Conservation (phyloP, 495 filamentous ascomycete species). For the Evansstolkia leycettana region DNA sequence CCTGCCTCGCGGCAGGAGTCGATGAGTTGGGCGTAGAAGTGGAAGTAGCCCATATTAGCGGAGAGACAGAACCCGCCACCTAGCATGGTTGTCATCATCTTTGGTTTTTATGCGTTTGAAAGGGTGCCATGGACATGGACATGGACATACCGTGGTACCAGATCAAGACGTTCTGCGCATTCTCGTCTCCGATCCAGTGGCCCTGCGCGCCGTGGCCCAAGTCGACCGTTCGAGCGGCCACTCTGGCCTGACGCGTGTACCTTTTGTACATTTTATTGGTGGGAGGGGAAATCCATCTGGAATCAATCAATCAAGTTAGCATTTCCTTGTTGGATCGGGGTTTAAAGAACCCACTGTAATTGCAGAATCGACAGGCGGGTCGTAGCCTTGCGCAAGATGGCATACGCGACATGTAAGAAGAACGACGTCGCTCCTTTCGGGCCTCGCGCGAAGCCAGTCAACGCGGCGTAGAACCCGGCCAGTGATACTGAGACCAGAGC, state of each 20-base stretch:
- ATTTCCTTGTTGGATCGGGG: background rate
- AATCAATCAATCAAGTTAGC: background rate
- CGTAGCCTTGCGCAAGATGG: slow-evolving; percentile 23
- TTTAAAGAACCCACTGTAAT: slow-evolving; percentile 17
- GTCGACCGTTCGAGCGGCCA: slow-evolving; percentile 34
- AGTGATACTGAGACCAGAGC: slow-evolving; percentile 17
- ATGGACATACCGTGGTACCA: slow-evolving; percentile 43
- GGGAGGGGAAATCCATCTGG: slow-evolving; percentile 13
- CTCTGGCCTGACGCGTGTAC: slow-evolving; percentile 26
- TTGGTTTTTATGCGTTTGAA: background rate
- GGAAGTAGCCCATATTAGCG: slow-evolving; percentile 35
- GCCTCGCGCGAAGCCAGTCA: slow-evolving; percentile 22
- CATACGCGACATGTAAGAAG: slow-evolving; percentile 28
- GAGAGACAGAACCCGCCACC: slow-evolving; percentile 50
- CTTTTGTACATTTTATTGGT: slow-evolving; percentile 37
- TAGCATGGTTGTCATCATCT: slow-evolving; percentile 6
- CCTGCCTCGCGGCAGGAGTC: slow-evolving; percentile 14
- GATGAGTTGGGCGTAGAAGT: slow-evolving; percentile 38
- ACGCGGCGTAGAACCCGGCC: slow-evolving; percentile 18
- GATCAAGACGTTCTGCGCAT: slow-evolving; percentile 42
- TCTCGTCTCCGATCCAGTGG: slow-evolving; percentile 45
- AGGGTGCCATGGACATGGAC: too few relatives aligned
- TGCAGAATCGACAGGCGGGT: slow-evolving; percentile 16
- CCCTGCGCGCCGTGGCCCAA: slow-evolving; percentile 40
- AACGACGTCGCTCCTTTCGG: slow-evolving; percentile 20